Base-by-base conservation (phyloP, 345 rosid genomes). In the Boechera divaricarpa region DNA sequence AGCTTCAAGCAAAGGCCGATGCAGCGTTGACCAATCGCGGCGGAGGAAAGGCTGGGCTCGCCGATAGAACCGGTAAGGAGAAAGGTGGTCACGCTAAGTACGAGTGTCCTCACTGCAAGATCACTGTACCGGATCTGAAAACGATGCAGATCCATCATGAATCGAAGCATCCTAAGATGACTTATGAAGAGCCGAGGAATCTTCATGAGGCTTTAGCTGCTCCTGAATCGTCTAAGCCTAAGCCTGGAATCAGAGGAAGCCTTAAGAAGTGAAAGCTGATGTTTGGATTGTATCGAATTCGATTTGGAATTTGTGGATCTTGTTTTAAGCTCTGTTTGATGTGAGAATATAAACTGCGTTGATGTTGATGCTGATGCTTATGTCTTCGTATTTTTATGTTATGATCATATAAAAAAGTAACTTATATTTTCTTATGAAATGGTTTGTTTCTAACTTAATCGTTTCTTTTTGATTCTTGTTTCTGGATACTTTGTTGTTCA, bases 61-160 rank as follows among this genome's bases (percentile, higher is more conserved):
- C 86, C 10, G 99, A 96, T 62, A 77, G 99, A 29, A 63, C 91
- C 6, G 96, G 93, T 0, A 45, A 63, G 45, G 98, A 86, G 7
- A 95, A 95, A 79, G 98, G 99, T 0, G 98, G 99, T 0, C 99
- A 92, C 81, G 98, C 99, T 5, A 92, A 92, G 81, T 86, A 21
- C 64, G 99, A 92, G 86, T 95, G 97, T 63, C 99, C 97, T 10
- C 94, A 73, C 85, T 95, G 98, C 86, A 95, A 92, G 79, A 58
- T 55, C 29, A 92, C 93, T 0, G 96, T 79, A 6, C 99, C 98
- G 0, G 97, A 92, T 79, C 0, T 88, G 10, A 95, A 95, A 72
- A 80, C 97, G 28, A 95, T 95, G 99, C 91, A 92, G 91, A 92
- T 92, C 79, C 99, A 95, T 70, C 99, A 92, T 68, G 98, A 92